Evolutionary conservation across 129 eudicot genomes (phyloP).

Genomic region (Ambrosia artemisiifolia): DNA sequence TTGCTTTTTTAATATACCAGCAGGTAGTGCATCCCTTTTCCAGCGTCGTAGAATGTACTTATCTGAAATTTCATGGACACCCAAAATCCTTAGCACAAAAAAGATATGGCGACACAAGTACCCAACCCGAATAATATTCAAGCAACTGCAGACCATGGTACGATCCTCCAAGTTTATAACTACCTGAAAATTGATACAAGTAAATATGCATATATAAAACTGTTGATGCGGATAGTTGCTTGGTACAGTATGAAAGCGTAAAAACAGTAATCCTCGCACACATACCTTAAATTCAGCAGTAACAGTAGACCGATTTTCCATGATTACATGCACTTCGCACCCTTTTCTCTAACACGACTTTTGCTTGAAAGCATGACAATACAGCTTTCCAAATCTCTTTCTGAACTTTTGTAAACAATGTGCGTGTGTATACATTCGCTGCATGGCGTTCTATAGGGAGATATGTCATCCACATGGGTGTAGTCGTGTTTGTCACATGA

Average conservation of each 20-base stretch:
- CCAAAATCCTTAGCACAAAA: neutral
- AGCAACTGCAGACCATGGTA: conserved; percentile 2
- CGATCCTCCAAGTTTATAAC: neutral
- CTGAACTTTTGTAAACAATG: neutral
- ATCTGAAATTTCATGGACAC: neutral
- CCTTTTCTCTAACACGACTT: neutral
- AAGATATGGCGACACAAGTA: neutral
- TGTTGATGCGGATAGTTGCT: no score
- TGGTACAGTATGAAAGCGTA: no score
- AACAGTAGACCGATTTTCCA: neutral
- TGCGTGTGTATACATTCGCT: neutral
- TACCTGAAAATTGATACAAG: neutral
- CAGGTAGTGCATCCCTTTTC: neutral
- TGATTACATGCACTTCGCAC: neutral
- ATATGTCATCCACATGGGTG: neutral
- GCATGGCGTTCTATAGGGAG: neutral
- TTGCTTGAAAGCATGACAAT: neutral
- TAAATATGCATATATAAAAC: no score
- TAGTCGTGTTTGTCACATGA: neutral
- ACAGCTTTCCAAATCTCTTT: neutral
- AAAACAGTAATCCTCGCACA: no score
- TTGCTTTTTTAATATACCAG: neutral
- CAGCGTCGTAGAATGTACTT: neutral
- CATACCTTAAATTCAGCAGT: neutral
- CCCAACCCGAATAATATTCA: neutral